phyloP scores from a whole-genome alignment of 257 asterid genomes.

The Buddleja alternifolia region DNA sequence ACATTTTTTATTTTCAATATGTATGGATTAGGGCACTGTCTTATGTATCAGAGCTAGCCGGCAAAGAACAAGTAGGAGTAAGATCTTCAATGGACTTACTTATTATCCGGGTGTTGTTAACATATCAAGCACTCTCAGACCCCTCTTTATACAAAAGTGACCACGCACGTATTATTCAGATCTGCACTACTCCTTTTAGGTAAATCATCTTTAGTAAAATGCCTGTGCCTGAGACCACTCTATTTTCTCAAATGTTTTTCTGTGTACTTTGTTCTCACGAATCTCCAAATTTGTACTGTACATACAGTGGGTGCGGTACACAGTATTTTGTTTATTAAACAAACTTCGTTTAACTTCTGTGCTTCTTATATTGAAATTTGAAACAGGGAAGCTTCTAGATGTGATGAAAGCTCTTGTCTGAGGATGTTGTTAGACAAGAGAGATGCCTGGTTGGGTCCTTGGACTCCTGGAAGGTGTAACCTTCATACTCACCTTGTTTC shows the following conservation, averaged over 20 bases:
- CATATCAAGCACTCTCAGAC: slow-evolving; percentile 88
- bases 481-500: slow-evolving; percentile 21
- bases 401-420: slow-evolving; percentile 94
- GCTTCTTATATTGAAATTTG: slow-evolving; percentile 28
- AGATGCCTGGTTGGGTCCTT: slow-evolving; percentile 99
- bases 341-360: slow-evolving; percentile 27
- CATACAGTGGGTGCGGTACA: slow-evolving; percentile 6
- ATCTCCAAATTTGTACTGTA: slow-evolving; percentile 20
- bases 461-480: slow-evolving; percentile 96
- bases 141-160: slow-evolving; percentile 85
- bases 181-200: slow-evolving; percentile 96
- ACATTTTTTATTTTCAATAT: slow-evolving; percentile 30
- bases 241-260: slow-evolving; percentile 14
- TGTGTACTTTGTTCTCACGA: slow-evolving; percentile 8
- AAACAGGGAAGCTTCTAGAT: slow-evolving; percentile 83
- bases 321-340: slow-evolving; percentile 18
- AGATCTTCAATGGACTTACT: slow-evolving; percentile 69
- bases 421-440: slow-evolving; percentile 90
- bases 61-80: slow-evolving; percentile 64
- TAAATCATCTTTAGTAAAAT: slow-evolving; percentile 34
- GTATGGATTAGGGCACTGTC: slow-evolving; percentile 75
- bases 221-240: slow-evolving; percentile 11
- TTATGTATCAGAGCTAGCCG: slow-evolving; percentile 60
- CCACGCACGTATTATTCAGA: slow-evolving; percentile 74
- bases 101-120: slow-evolving; percentile 64